phyloP scores from a whole-genome alignment of 106 monocot genomes.

The Alisma plantagoaquatica region DNA sequence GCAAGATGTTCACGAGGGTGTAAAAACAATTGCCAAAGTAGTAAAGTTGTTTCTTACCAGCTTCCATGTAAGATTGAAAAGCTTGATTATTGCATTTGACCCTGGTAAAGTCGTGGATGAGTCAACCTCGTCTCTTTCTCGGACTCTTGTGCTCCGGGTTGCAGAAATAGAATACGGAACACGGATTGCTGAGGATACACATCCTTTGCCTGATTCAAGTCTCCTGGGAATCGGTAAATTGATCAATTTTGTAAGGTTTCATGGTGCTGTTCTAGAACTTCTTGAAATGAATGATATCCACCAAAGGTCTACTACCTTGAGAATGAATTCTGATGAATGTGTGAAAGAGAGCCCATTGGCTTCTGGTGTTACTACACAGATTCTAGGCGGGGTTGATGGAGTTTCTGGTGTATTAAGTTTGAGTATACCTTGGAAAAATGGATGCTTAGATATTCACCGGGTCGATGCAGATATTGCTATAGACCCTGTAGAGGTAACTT shows the following conservation, averaged over 20 bases:
- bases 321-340: conserved; percentile 23
- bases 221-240: conserved; percentile 51
- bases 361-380: conserved; percentile 16
- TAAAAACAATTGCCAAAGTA: conserved; percentile 82
- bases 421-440: conserved; percentile 95
- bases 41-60: conserved; percentile 89
- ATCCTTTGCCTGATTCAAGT: background rate
- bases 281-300: conserved; percentile 46
- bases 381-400: conserved; percentile 47
- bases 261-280: conserved; percentile 64
- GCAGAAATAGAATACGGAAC: conserved; percentile 84
- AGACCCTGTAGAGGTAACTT: conserved; percentile 56
- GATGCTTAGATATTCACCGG: conserved; percentile 55
- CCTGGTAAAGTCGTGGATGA: conserved; percentile 31
- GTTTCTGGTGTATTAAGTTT: conserved; percentile 79
- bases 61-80: conserved; percentile 70
- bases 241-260: conserved; percentile 78
- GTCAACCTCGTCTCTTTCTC: conserved; percentile 15
- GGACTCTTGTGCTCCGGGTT: conserved; percentile 63
- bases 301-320: conserved; percentile 8
- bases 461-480: conserved; percentile 71
- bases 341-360: conserved; percentile 9
- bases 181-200: conserved; percentile 44
- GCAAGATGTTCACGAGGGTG: conserved; percentile 77
- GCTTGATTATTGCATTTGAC: conserved; percentile 81